Percentiles rank a stretch among this genome's conserved stretches.
These are phyloP conservation scores for Apiospora marii DNA, from an alignment of 2,329 filamentous ascomycete genomes.

Conservation along the genomic window DNA sequence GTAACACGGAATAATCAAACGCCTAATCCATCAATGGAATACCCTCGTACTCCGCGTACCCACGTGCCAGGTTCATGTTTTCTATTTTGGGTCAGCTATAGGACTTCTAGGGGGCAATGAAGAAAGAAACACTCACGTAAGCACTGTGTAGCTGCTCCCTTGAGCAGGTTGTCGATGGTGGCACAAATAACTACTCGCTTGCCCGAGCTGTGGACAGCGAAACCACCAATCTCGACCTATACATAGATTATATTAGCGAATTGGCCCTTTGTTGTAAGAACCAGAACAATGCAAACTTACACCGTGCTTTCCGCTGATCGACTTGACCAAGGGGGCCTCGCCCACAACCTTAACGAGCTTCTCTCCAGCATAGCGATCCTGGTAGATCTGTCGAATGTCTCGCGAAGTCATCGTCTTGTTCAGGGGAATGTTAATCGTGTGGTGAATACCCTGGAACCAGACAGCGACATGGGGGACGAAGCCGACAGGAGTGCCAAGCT, in stretches of 20 bases:
- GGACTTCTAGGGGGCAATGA: background rate
- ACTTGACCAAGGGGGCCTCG: conserved; percentile 85
- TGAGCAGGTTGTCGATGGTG: conserved; percentile 92
- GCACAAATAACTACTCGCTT: conserved; percentile 94
- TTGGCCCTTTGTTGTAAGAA: background rate
- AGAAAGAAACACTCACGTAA: conserved; percentile 70
- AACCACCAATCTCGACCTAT: conserved; percentile 86
- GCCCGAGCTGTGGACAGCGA: conserved; percentile 88
- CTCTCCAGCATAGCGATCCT: conserved; percentile 95
- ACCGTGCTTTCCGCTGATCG: conserved; percentile 84
- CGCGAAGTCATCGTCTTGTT: conserved; percentile 87
- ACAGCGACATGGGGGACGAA: conserved; percentile 96
- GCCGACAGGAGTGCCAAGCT: conserved; percentile 76
- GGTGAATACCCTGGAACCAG: conserved; percentile 96
- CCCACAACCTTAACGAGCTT: conserved; percentile 92
- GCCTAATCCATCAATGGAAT: conserved; percentile 58
- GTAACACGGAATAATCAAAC: conserved; percentile 4
- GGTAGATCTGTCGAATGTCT: conserved; percentile 93
- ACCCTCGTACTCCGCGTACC: conserved; percentile 76
- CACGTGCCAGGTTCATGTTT: conserved; percentile 78
- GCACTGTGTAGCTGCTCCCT: conserved; percentile 93
- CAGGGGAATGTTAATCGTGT: conserved; percentile 89
- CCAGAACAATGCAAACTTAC: background rate
- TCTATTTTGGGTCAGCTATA: conserved; percentile 47
- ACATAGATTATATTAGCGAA: background rate